Conservation (phyloP, 352 stramenopile species). For the Globisporangium iwayamae region DNA sequence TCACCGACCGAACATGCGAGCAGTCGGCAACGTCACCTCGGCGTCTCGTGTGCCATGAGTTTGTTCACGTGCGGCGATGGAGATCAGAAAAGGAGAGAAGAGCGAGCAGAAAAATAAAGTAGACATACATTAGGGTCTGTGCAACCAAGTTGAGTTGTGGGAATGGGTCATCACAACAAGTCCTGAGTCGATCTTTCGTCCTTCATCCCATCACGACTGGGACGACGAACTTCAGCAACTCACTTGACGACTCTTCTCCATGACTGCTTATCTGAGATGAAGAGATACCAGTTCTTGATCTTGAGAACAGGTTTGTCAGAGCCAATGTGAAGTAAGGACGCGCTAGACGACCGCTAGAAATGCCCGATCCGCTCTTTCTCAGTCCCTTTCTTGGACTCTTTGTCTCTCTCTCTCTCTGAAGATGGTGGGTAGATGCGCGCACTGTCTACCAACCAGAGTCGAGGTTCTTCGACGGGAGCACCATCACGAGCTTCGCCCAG, state of each 20-base stretch:
- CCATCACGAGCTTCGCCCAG: slow-evolving; percentile 76
- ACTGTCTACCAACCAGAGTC: slow-evolving; percentile 57
- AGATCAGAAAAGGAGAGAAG: not conserved
- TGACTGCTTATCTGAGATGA: not conserved
- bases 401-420: not conserved
- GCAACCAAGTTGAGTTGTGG: not conserved
- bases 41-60: no score
- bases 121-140: slow-evolving; percentile 16
- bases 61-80: no score
- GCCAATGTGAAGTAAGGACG: not conserved
- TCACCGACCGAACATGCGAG: not conserved
- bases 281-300: not conserved
- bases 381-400: not conserved
- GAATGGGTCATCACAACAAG: no score
- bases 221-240: not conserved
- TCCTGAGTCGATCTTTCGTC: not conserved
- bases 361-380: not conserved
- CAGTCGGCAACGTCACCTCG: not conserved
- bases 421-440: not conserved
- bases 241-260: not conserved
- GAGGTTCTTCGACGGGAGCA: slow-evolving; percentile 59
- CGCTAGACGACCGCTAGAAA: no score
- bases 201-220: no score
- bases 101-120: slow-evolving; percentile 14
- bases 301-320: not conserved